Conservation (phyloP, 2,329 filamentous ascomycete species). For the Scleromitrula shiraiana region DNA sequence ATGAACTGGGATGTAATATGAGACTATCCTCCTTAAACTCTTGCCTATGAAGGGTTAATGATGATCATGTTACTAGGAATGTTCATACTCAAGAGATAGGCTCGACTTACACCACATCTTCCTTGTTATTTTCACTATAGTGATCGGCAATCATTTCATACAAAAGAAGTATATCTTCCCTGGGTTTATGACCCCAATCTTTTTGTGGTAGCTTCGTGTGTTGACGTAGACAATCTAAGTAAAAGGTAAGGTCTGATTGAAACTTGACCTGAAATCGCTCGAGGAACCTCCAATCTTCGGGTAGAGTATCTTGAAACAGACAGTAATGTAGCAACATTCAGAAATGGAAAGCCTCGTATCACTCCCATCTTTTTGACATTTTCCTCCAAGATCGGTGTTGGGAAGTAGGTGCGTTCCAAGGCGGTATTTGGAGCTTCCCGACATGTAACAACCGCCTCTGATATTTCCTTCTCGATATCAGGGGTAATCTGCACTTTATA, state of each 20-base stretch:
- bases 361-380: background rate
- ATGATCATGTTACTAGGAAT: background rate
- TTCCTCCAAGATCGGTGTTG: background rate
- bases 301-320: constrained; percentile 1
- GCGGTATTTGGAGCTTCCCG: background rate
- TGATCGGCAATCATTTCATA: constrained; percentile 15
- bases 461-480: background rate
- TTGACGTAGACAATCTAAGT: constrained; percentile 10
- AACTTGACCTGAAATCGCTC: constrained; percentile 12
- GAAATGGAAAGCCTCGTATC: constrained; percentile 8
- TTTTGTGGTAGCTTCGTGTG: constrained; percentile 4
- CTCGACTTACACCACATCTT: constrained; percentile 8
- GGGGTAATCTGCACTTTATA: background rate
- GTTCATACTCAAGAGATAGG: background rate
- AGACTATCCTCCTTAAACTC: constrained; percentile 4
- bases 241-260: constrained; percentile 12
- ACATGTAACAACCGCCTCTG: background rate
- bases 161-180: constrained; percentile 12
- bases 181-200: constrained; percentile 5
- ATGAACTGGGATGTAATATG: constrained; percentile 12
- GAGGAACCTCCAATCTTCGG: constrained; percentile 17
- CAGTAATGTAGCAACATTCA: background rate
- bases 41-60: background rate
- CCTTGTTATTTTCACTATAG: constrained; percentile 8
- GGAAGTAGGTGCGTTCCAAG: background rate